Evolutionary conservation across 257 asterid species (phyloP).

Genomic region (Osmanthus fragrans): DNA sequence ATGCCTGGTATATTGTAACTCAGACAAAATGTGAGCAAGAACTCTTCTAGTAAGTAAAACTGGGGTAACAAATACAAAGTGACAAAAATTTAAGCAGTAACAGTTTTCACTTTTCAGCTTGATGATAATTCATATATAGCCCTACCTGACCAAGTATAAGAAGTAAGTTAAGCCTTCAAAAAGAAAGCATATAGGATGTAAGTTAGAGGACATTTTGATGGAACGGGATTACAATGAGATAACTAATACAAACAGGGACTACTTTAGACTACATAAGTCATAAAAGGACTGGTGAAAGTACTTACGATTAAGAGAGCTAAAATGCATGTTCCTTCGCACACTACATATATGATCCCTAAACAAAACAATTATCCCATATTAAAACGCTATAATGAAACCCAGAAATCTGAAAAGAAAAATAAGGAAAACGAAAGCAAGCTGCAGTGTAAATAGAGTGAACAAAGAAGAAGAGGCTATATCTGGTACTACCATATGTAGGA

Average conservation of each 20-base stretch:
- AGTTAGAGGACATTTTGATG: neutral
- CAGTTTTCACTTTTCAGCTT: neutral
- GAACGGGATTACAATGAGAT: neutral
- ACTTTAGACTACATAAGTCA: neutral
- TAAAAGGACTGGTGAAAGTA: slow-evolving; percentile 12
- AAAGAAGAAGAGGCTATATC: slow-evolving; percentile 7
- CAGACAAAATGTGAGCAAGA: neutral
- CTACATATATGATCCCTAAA: slow-evolving; percentile 89
- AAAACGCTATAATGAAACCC: slow-evolving; percentile 6
- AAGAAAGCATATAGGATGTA: neutral
- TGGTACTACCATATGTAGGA: slow-evolving; percentile 83
- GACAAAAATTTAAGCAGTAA: neutral
- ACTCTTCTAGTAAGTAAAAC: neutral
- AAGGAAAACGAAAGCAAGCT: slow-evolving; percentile 5
- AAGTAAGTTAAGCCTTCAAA: neutral
- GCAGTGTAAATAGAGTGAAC: neutral
- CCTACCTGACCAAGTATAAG: neutral
- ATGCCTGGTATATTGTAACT: neutral
- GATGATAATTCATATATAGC: neutral
- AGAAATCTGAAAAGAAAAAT: slow-evolving; percentile 10
- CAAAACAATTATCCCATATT: slow-evolving; percentile 14
- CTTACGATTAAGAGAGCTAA: slow-evolving; percentile 75
- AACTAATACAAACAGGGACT: slow-evolving; percentile 15
- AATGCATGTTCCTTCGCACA: slow-evolving; percentile 82
- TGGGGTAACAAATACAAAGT: neutral